These are phyloP conservation scores for Parasitella parasitica DNA, from an alignment of 371 early-diverging fungal species.

Conservation along the genomic window DNA sequence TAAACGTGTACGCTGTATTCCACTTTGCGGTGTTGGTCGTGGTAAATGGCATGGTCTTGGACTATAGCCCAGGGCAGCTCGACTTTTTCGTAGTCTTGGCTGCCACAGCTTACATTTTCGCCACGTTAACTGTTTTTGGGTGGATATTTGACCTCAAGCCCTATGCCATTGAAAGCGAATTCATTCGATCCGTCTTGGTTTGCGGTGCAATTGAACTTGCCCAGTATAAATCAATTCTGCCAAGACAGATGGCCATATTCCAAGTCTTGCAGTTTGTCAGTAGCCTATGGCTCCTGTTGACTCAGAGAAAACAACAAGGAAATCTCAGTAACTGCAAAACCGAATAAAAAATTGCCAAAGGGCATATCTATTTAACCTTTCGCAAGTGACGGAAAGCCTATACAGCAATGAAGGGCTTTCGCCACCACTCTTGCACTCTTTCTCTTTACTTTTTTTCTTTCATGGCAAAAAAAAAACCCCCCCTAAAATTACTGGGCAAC, in stretches of 20 bases:
- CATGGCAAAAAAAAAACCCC: no score
- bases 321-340: not conserved
- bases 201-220: not conserved
- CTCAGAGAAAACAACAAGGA: not conserved
- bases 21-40: slow-evolving; percentile 36
- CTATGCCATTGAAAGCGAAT: slow-evolving; percentile 10
- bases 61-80: slow-evolving; percentile 1
- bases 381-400: no score
- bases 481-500: not conserved
- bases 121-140: slow-evolving; percentile 22
- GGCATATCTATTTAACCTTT: no score
- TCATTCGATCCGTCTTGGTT: slow-evolving; percentile 3
- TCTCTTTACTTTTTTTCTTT: no score
- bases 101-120: slow-evolving; percentile 6
- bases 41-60: slow-evolving; percentile 20
- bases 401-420: no score
- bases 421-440: no score
- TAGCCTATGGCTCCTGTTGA: not conserved
- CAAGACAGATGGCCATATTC: not conserved
- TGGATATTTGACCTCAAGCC: slow-evolving; percentile 21
- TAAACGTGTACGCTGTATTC: slow-evolving; percentile 34
- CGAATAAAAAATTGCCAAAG: not conserved
- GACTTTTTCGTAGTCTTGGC: not conserved
- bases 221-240: not conserved
- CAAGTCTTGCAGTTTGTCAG: not conserved